These are phyloP conservation scores for Amphibolis antarctica DNA, from an alignment of 106 monocot species.

Conservation along the genomic window DNA sequence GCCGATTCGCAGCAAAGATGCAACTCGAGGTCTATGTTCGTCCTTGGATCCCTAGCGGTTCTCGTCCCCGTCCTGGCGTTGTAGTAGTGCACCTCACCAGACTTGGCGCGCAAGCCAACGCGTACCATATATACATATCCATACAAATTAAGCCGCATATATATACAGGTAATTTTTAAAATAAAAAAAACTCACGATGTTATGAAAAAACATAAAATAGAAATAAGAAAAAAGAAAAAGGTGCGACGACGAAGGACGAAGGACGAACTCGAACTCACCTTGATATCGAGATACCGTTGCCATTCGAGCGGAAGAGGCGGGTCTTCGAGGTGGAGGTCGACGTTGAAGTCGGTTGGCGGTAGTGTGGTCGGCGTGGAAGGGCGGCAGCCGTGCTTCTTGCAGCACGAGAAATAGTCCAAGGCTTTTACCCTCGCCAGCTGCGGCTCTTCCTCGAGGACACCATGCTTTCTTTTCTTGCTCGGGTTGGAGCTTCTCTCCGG, in stretches of 20 bases:
- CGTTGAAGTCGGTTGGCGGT: neutral
- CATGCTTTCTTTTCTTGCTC: neutral
- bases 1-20: constrained; percentile 22
- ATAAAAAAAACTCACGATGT: too few species aligned
- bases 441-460: neutral
- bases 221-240: too few species aligned
- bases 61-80: constrained; percentile 6
- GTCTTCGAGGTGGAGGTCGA: constrained; percentile 10
- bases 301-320: constrained; percentile 6
- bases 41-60: constrained; percentile 1
- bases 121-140: neutral
- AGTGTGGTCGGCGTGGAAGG: too few species aligned
- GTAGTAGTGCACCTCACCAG: constrained; percentile 6
- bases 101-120: neutral
- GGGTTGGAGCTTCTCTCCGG: neutral
- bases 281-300: constrained; percentile 11
- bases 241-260: too few species aligned
- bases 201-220: too few species aligned
- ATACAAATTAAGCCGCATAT: too few species aligned
- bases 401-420: too few species aligned
- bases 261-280: too few species aligned
- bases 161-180: neutral
- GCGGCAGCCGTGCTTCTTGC: neutral
- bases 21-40: constrained; percentile 26
- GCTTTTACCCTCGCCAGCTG: too few species aligned